Evolutionary conservation across 257 asterid genomes (phyloP).

Genomic region (Solanum peruvianum): DNA sequence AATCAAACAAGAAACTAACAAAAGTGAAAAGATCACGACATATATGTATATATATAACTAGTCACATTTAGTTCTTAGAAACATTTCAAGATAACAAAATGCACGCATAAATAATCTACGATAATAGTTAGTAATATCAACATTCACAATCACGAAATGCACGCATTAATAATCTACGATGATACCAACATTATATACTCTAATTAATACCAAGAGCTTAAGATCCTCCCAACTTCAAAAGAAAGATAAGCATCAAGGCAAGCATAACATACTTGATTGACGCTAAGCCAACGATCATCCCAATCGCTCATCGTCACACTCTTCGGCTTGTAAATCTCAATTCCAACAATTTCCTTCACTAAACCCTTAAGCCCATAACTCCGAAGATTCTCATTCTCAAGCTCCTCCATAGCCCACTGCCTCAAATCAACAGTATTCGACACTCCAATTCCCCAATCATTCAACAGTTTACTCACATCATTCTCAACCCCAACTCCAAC

Average conservation of each 20-base stretch:
- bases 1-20: too few relatives aligned
- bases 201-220: background rate
- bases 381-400: background rate
- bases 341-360: background rate
- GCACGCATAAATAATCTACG: background rate
- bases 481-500: constrained; percentile 35
- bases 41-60: too few relatives aligned
- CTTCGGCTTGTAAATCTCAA: background rate
- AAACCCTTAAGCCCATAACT: background rate
- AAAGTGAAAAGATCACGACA: too few relatives aligned
- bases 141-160: background rate
- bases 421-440: background rate
- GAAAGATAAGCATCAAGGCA: background rate
- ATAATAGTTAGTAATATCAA: background rate
- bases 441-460: constrained; percentile 12
- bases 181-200: background rate
- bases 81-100: background rate
- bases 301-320: background rate
- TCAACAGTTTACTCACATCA: constrained; percentile 31
- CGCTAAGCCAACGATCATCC: background rate
- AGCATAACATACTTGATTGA: background rate
- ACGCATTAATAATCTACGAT: background rate
- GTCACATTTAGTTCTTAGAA: background rate
- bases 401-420: background rate
- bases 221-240: background rate